These are phyloP conservation scores for Nectriaceae sp. DNA, from an alignment of 2,329 filamentous ascomycete species.

Conservation along the genomic window DNA sequence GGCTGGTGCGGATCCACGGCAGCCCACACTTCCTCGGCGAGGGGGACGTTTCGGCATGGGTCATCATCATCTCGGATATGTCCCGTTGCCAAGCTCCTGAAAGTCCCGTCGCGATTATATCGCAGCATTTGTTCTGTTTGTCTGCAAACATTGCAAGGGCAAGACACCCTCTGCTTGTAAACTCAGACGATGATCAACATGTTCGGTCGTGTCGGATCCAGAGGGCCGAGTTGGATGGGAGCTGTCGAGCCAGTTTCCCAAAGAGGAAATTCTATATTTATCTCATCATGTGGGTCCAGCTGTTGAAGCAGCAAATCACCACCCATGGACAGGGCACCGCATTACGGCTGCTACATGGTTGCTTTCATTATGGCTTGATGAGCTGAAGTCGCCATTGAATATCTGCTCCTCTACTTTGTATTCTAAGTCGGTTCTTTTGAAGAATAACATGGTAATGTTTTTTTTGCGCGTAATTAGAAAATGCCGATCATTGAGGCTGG, in stretches of 20 bases:
- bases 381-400: neutral
- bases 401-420: neutral
- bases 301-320: constrained; percentile 16
- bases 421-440: neutral
- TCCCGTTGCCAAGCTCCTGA: neutral
- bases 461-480: constrained; percentile 19
- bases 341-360: constrained; percentile 8
- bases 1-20: neutral
- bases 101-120: too few species aligned
- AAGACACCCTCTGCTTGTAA: constrained; percentile 3
- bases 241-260: neutral
- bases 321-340: constrained; percentile 6
- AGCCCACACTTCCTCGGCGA: neutral
- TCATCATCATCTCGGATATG: neutral
- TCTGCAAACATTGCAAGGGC: neutral
- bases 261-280: constrained; percentile 24
- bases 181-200: constrained; percentile 7
- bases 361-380: constrained; percentile 18
- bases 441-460: constrained; percentile 9
- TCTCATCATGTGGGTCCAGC: constrained; percentile 13
- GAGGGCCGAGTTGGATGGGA: constrained; percentile 1
- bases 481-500: constrained; percentile 21
- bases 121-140: too few species aligned
- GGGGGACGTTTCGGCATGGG: neutral
- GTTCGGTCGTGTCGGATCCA: neutral